Evolutionary conservation across 352 stramenopile species (phyloP), one percentile per base, ranked within the genome.

Genomic region (Peronospora destructor): DNA sequence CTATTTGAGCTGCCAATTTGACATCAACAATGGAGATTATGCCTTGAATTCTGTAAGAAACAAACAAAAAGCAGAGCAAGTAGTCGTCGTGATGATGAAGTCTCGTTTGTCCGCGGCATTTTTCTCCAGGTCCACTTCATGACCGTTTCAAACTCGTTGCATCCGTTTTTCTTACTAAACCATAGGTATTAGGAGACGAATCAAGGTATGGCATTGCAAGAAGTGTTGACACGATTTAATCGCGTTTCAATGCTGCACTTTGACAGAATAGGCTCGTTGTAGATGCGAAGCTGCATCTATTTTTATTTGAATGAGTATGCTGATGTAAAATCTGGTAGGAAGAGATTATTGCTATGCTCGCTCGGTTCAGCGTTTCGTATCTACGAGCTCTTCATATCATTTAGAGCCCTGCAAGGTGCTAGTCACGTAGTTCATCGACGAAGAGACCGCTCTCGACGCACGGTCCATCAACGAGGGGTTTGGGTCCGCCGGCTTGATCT

Each of bases 1-100:
- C 52, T 88, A 74, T 51, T 92, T 78, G 37, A 88, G 90, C 33
- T 74, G 70, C 26, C 75, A 60, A 92, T 88, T 53, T 90, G 78
- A 3, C 79, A 76, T 40, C 76, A 76, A 32, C 79, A 91, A 56
- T 91, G 88, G 51, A 91, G 69, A 56, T 91, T 91, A 76, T 21
- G 79, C 73, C 47, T 88, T 91, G 59, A 91, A 91, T 56, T 88
- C 79, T 91, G 28, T 11, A 6, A 28, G 14, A 19, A 19, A 29
- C 26, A 59, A 13, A 4, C 6, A 13, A 92, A 74, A 88, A 92
- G 56, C 90, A 78, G 46, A 92, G 75, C 43, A 92, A 50, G 26
- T 89, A 92, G 46, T 78, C 81, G 49, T 78, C 87, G 28, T 76
- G 61, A 90, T 88, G 28, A 61, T 73, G 56, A 92, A 87, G 50